Conservation (phyloP, 2,329 filamentous ascomycete genomes). For the Aspergillus brasiliensis region DNA sequence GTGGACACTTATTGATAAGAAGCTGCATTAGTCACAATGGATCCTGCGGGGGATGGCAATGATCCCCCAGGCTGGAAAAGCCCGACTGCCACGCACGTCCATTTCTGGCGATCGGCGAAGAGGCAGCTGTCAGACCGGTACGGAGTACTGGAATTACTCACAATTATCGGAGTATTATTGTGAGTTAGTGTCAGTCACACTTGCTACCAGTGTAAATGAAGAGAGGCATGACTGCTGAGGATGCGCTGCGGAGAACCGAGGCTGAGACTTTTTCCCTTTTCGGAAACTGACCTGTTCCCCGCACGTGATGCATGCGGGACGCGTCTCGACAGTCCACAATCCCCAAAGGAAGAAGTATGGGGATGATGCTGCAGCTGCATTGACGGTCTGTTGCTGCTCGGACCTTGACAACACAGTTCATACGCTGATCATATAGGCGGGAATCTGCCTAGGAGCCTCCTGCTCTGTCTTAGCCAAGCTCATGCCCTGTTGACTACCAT, state of each 20-base stretch:
- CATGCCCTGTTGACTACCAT: too few relatives aligned
- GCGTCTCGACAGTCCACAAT: too few relatives aligned
- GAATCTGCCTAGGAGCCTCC: too few relatives aligned
- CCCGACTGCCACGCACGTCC: not conserved
- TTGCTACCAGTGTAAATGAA: not conserved
- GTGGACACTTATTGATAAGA: not conserved
- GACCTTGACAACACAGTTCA: too few relatives aligned
- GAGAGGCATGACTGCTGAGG: not conserved
- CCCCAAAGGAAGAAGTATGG: too few relatives aligned
- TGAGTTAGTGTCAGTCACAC: not conserved
- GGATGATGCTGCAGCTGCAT: too few relatives aligned
- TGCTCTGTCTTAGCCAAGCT: too few relatives aligned
- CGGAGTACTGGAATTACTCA: not conserved
- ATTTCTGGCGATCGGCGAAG: not conserved
- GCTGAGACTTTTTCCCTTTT: not conserved
- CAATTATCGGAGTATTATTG: not conserved
- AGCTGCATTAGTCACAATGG: not conserved
- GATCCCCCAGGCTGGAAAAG: not conserved
- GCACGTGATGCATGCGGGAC: too few relatives aligned
- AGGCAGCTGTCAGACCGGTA: not conserved
- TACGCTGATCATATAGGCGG: too few relatives aligned
- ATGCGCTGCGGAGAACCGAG: not conserved
- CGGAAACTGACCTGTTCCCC: too few relatives aligned
- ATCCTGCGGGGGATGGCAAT: not conserved
- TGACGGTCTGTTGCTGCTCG: too few relatives aligned